These are phyloP conservation scores for Ammopiptanthus mongolicus DNA, from an alignment of 306 rosid genomes.

Conservation along the genomic window DNA sequence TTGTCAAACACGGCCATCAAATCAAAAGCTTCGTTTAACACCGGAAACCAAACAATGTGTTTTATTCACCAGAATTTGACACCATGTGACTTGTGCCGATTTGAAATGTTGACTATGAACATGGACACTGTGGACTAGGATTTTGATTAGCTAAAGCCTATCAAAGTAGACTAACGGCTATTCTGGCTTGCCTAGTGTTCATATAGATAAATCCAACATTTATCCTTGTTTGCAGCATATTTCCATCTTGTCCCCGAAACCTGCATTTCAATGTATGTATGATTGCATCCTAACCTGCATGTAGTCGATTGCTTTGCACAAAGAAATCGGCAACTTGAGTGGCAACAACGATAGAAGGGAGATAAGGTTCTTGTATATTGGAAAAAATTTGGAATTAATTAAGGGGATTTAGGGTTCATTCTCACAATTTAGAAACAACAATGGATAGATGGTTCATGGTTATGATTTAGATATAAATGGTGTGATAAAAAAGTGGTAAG, in stretches of 20 bases:
- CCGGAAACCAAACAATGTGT: not conserved
- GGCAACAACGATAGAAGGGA: too few relatives aligned
- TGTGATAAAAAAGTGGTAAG: too few relatives aligned
- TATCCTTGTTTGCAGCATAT: slow-evolving; percentile 41
- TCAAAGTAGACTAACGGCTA: not conserved
- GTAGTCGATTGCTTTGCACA: not conserved
- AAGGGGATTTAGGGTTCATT: too few relatives aligned
- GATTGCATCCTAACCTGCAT: slow-evolving; percentile 51
- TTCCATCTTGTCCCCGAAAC: slow-evolving; percentile 37
- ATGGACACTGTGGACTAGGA: not conserved
- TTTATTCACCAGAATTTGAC: not conserved
- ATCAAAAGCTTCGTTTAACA: not conserved
- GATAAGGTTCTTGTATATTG: too few relatives aligned
- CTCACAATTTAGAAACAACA: too few relatives aligned
- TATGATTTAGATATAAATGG: too few relatives aligned
- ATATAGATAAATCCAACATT: slow-evolving; percentile 58
- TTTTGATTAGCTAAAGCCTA: not conserved
- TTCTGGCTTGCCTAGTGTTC: slow-evolving; percentile 18
- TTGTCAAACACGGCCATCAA: too few relatives aligned
- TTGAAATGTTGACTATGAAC: slow-evolving; percentile 16
- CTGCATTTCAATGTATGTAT: slow-evolving; percentile 40
- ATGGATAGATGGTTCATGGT: too few relatives aligned
- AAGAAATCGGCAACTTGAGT: too few relatives aligned
- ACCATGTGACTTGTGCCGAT: not conserved
- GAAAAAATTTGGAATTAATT: too few relatives aligned